A percentile compares a stretch with the other conserved stretches of the same genome.
phyloP scores from a whole-genome alignment of 306 rosid species.

The Albizia julibrissin region DNA sequence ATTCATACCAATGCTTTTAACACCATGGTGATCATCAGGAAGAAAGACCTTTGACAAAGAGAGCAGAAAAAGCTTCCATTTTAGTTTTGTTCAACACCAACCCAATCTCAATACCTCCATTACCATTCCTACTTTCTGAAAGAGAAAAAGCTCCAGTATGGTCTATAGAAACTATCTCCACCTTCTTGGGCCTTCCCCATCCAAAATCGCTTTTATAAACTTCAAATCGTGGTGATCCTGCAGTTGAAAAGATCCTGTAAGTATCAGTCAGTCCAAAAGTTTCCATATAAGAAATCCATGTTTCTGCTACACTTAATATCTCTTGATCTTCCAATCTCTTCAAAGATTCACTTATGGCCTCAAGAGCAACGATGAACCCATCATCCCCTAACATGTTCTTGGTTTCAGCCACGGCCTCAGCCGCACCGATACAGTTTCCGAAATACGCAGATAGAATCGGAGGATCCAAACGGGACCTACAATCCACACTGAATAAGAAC shows the following conservation, averaged over 20 bases:
- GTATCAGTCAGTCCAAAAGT: background rate
- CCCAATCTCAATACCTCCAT: background rate
- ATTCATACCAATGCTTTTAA: background rate
- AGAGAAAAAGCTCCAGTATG: background rate
- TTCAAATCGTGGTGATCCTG: conserved; percentile 56
- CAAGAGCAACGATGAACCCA: conserved; percentile 8
- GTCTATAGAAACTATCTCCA: background rate
- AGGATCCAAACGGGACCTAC: background rate
- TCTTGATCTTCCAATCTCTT: conserved; percentile 22
- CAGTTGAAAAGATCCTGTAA: background rate
- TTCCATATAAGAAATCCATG: background rate
- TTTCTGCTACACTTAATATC: conserved; percentile 23
- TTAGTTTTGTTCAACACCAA: background rate
- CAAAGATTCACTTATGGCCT: conserved; percentile 26
- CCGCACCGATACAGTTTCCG: background rate
- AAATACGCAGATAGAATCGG: background rate
- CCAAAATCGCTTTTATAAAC: conserved; percentile 11
- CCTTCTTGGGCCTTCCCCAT: background rate
- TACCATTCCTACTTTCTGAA: background rate
- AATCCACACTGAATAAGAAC: background rate
- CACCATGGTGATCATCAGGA: background rate
- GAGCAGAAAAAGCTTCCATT: background rate
- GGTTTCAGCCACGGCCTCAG: background rate
- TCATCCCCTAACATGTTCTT: background rate
- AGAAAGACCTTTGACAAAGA: background rate